A percentile compares a stretch with the other conserved stretches of the same genome.
phyloP scores from a whole-genome alignment of 352 stramenopile species.

The Phytophthora tubulina region DNA sequence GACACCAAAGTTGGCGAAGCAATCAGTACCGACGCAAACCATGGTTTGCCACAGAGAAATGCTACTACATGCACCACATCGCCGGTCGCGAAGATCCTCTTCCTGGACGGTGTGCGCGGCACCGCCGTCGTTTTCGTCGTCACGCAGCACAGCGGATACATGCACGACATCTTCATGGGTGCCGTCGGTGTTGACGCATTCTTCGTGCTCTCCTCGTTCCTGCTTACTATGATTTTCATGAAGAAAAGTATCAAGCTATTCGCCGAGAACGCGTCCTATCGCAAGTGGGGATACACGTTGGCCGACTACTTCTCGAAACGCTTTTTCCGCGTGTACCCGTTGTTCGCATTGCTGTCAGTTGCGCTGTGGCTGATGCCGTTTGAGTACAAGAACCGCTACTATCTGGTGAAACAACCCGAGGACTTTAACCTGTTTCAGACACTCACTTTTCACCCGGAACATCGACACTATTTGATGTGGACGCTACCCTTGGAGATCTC shows the following conservation, averaged over 20 bases:
- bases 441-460: conserved; percentile 16
- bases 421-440: conserved; percentile 17
- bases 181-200: conserved; percentile 22
- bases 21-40: not conserved
- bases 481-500: conserved; percentile 25
- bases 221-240: conserved; percentile 33
- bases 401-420: not conserved
- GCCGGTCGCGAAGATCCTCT: not conserved
- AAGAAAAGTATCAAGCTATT: conserved; percentile 31
- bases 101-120: not conserved
- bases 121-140: conserved; percentile 13
- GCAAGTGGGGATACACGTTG: conserved; percentile 20
- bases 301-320: conserved; percentile 28
- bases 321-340: conserved; percentile 24
- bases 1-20: too few relatives aligned
- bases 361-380: conserved; percentile 19
- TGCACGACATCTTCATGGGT: conserved; percentile 10
- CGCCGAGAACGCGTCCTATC: conserved; percentile 2
- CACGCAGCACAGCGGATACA: conserved; percentile 9
- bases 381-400: conserved; percentile 19
- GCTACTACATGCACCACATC: not conserved
- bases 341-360: conserved; percentile 11
- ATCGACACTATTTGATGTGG: conserved; percentile 24
- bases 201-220: conserved; percentile 30
- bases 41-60: not conserved